Base-by-base conservation (phyloP, 306 rosid genomes). In the Mimosa bimucronata region DNA sequence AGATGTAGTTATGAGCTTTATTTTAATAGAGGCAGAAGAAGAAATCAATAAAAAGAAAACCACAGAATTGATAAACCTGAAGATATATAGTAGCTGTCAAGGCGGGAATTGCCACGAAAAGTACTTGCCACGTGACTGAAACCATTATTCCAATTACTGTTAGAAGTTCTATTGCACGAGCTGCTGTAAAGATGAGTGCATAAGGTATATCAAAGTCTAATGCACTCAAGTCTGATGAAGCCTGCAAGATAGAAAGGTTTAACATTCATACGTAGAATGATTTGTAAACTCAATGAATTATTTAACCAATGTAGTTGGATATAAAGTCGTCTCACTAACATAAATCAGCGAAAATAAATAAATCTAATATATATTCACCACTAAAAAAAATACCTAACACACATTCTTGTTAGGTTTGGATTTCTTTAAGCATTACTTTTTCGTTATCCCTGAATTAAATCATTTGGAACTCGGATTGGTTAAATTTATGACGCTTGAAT, bases 111-210 rank as follows among this genome's bases (percentile, higher is more conserved):
- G 83, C 97, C 19, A 86, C 93, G 46, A 92, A 80, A 66, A 94
- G 89, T 80, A 92, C 92, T 86, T 88, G 92, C 98, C 98, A 94
- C 34, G 97, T 94, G 55, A 92, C 83, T 19, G 88, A 87, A 76
- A 70, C 91, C 89, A 94, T 89, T 60, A 92, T 64, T 76, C 79
- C 81, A 70, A 88, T 85, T 5, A 23, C 68, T 71, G 65, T 38
- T 41, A 88, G 1, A 46, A 83, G 44, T 68, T 92, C 94, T 61
- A 66, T 14, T 50, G 19, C 48, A 21, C 77, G 40, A 53, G 75
- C 31, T 12, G 76, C 69, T 60, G 78, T 82, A 71, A 73, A 92
- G 68, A 21, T 52, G 58, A 52, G 23, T 82, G 71, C n/a, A 61
- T 79, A 89, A 73, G 98, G 97, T 89, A 89, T 81, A 75, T 94